Conservation (phyloP, 148 eudicot species). For the Chenopodium formosanum region DNA sequence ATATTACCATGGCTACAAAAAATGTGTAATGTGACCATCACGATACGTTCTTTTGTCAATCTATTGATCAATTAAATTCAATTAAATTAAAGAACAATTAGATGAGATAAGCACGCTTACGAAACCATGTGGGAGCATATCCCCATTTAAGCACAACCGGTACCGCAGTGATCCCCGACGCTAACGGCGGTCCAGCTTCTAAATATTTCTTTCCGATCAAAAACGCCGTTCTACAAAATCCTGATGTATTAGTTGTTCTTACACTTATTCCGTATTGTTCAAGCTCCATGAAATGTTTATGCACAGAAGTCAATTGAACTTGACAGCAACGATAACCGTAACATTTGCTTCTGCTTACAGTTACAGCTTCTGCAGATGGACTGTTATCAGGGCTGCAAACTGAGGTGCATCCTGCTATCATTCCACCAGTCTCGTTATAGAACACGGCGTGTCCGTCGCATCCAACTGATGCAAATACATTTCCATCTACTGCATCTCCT, state of each 20-base stretch:
- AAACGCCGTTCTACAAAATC: not conserved
- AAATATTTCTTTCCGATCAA: not conserved
- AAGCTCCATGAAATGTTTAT: no score
- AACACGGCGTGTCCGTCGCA: conserved; percentile 8
- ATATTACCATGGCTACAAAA: no score
- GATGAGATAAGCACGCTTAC: no score
- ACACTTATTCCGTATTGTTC: not conserved
- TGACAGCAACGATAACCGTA: conserved; percentile 1
- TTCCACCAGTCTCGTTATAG: no score
- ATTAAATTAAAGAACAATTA: no score
- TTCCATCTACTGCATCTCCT: not conserved
- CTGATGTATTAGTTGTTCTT: not conserved
- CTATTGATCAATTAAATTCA: no score
- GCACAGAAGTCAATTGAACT: no score
- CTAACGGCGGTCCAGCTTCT: not conserved
- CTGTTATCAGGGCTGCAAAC: not conserved
- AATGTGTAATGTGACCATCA: no score
- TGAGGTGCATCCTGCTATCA: conserved; percentile 12
- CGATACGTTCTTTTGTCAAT: no score
- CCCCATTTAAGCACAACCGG: not conserved
- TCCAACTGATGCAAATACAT: conserved; percentile 7
- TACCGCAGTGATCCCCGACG: not conserved
- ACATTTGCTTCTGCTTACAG: not conserved
- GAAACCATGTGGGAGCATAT: no score
- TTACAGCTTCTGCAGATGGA: not conserved